phyloP scores from a whole-genome alignment of 495 filamentous ascomycete species.

The Xylaria cubensis region DNA sequence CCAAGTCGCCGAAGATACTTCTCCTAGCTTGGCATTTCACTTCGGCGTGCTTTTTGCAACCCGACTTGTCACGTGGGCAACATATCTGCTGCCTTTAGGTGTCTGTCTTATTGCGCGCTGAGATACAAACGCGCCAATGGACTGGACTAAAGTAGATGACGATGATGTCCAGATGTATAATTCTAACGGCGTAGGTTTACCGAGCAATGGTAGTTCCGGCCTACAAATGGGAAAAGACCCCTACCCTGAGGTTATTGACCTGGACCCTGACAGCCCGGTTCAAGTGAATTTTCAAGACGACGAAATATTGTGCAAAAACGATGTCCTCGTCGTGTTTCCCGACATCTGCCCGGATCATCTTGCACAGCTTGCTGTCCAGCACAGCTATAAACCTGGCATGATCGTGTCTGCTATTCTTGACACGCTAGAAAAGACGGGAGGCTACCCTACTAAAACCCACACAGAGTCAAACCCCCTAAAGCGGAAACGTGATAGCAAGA shows the following conservation, averaged over 20 bases:
- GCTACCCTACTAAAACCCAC: constrained; percentile 41
- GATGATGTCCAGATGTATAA: not conserved
- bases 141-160: not conserved
- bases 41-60: not conserved
- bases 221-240: not conserved
- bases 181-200: not conserved
- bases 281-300: not conserved
- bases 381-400: constrained; percentile 29
- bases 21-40: not conserved
- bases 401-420: constrained; percentile 43
- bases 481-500: constrained; percentile 41
- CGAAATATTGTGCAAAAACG: constrained; percentile 32
- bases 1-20: not conserved
- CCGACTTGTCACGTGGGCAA: not conserved
- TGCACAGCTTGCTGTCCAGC: constrained; percentile 13
- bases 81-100: not conserved
- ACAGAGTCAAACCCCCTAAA: constrained; percentile 33
- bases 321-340: constrained; percentile 44
- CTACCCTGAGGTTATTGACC: constrained; percentile 1
- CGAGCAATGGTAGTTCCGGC: not conserved
- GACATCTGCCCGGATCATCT: constrained; percentile 48
- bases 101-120: not conserved
- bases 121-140: constrained; percentile 3
- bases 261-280: not conserved
- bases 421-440: constrained; percentile 38